Conservation (phyloP, 176 grass and related monocot species). For the Rhynchospora breviuscula region DNA sequence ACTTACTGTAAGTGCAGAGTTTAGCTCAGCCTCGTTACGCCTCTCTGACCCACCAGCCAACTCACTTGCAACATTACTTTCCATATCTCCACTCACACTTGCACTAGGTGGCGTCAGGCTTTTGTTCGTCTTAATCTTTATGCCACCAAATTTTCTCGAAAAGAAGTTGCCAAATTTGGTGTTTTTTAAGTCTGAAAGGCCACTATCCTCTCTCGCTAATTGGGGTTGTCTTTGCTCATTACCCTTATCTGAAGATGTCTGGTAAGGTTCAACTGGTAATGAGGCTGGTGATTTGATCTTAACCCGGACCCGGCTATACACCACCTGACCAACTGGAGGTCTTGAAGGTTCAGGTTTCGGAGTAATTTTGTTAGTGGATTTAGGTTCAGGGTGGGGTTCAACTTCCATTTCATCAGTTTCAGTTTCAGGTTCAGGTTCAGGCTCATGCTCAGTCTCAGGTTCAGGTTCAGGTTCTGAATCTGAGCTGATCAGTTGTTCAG, state of each 20-base stretch:
- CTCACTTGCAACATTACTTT: background rate
- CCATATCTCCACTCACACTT: constrained; percentile 3
- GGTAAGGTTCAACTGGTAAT: constrained; percentile 1
- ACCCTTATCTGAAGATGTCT: background rate
- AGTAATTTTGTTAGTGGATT: background rate
- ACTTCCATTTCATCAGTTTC: constrained; percentile 14
- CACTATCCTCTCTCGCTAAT: constrained; percentile 16
- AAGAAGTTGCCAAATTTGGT: constrained; percentile 19
- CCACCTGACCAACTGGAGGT: constrained; percentile 6
- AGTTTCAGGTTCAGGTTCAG: background rate
- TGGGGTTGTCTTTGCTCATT: background rate
- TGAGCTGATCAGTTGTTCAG: constrained; percentile 2
- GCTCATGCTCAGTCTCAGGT: background rate
- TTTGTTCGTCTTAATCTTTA: constrained; percentile 28
- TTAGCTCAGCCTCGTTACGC: constrained; percentile 12
- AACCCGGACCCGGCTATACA: constrained; percentile 26
- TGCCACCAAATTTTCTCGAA: constrained; percentile 21
- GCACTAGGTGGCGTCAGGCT: constrained; percentile 10
- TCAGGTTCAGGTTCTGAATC: constrained; percentile 10
- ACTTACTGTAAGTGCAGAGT: constrained; percentile 18
- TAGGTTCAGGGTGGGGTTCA: background rate
- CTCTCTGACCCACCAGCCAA: background rate
- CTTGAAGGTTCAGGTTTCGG: background rate
- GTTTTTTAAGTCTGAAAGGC: background rate
- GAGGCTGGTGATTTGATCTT: constrained; percentile 26